These are phyloP conservation scores for Halophytophthora batemanensis DNA, from an alignment of 352 stramenopile species.

Conservation along the genomic window DNA sequence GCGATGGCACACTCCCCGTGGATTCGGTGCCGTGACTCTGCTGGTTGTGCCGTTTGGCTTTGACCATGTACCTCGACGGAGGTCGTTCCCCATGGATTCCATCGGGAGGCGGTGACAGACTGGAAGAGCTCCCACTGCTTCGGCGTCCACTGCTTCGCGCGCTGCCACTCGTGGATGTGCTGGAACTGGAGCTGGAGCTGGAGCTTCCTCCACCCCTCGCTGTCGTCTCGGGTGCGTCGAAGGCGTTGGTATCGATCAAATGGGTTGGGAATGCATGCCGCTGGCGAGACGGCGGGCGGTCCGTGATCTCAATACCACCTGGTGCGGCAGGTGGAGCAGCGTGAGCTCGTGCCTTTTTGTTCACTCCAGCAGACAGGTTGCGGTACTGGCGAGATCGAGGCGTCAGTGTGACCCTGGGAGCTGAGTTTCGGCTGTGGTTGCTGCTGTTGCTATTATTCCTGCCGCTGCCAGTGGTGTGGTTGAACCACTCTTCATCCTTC, in stretches of 20 bases:
- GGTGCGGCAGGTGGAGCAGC: constrained; percentile 6
- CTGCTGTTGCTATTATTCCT: not conserved
- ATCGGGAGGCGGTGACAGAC: constrained; percentile 1
- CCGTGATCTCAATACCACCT: constrained; percentile 6
- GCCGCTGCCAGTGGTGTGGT: no score
- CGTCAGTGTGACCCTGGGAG: constrained; percentile 8
- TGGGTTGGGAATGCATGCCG: constrained; percentile 76
- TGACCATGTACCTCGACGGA: constrained; percentile 78
- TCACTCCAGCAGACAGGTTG: constrained; percentile 19
- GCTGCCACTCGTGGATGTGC: constrained; percentile 5
- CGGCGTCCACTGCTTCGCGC: constrained; percentile 3
- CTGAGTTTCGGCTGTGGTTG: constrained; percentile 2
- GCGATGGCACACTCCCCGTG: constrained; percentile 21
- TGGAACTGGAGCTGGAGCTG: constrained; percentile 5
- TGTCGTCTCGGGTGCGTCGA: constrained; percentile 20
- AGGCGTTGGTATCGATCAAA: constrained; percentile 54
- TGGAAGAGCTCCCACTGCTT: not conserved
- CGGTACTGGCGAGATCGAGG: constrained; percentile 30
- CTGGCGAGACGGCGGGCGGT: constrained; percentile 71
- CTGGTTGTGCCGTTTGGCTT: constrained; percentile 33
- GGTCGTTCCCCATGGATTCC: constrained; percentile 35
- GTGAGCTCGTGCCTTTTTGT: constrained; percentile 17
- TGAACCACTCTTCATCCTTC: constrained; percentile 12
- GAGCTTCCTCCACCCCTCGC: constrained; percentile 8
- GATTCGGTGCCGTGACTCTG: constrained; percentile 5